Percentiles rank a stretch among this genome's conserved stretches.
phyloP scores from a whole-genome alignment of 129 eudicot genomes.

The Escallonia rubra region DNA sequence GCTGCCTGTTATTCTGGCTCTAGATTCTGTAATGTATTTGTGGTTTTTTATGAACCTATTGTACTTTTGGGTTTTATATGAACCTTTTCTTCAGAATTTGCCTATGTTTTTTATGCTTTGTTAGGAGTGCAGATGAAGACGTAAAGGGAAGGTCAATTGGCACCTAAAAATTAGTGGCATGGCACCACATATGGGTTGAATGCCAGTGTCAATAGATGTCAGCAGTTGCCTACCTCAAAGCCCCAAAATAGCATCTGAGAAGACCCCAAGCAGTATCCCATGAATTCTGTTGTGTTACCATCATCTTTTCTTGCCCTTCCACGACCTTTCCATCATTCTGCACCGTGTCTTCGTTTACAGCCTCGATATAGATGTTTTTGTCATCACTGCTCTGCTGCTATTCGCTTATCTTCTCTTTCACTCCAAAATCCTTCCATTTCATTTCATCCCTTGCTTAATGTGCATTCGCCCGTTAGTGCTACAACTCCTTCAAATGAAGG shows the following conservation, averaged over 20 bases:
- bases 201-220: too few relatives aligned
- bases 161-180: too few relatives aligned
- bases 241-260: neutral
- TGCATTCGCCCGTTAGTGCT: slow-evolving; percentile 13
- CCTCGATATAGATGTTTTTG: slow-evolving; percentile 15
- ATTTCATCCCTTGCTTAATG: neutral
- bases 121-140: too few relatives aligned
- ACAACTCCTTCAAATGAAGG: slow-evolving; percentile 43
- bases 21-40: too few relatives aligned
- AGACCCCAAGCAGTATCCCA: neutral
- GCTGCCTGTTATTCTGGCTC: too few relatives aligned
- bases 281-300: slow-evolving; percentile 39
- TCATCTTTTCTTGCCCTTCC: slow-evolving; percentile 33
- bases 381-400: neutral
- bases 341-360: slow-evolving; percentile 9
- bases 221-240: too few relatives aligned
- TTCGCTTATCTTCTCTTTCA: slow-evolving; percentile 14
- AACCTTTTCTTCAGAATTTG: too few relatives aligned
- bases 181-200: too few relatives aligned
- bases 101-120: too few relatives aligned
- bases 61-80: too few relatives aligned
- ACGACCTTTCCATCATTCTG: slow-evolving; percentile 9
- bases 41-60: too few relatives aligned
- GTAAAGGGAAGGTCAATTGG: too few relatives aligned
- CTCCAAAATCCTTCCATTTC: slow-evolving; percentile 18